phyloP scores from a whole-genome alignment of 179 eudicot species.

The Vitellaria paradoxa region DNA sequence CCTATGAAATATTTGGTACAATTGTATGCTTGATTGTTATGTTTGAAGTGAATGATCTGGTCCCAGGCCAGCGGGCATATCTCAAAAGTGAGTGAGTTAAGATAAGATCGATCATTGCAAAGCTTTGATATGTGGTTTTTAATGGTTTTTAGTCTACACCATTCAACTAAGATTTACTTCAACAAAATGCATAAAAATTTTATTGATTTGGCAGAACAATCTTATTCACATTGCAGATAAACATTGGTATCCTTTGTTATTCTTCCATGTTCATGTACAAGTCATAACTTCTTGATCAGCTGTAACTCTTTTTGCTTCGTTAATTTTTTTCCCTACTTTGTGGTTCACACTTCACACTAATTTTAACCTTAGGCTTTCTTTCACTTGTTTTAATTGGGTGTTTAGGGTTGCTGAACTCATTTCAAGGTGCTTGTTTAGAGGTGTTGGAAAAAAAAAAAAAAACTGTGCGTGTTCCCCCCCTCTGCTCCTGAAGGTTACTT shows the following conservation, averaged over 20 bases:
- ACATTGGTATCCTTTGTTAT: neutral
- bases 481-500: no score
- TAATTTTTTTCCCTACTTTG: no score
- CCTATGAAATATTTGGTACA: neutral
- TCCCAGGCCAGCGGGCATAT: neutral
- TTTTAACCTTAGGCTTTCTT: no score
- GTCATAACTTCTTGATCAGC: neutral
- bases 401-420: neutral
- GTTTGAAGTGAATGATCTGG: no score
- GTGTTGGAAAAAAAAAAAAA: neutral
- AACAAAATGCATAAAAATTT: neutral
- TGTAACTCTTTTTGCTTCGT: no score
- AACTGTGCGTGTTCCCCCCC: no score
- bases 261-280: neutral
- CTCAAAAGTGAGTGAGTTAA: neutral
- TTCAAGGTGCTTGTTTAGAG: neutral
- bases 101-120: neutral
- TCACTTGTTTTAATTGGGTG: neutral
- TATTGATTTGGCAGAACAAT: neutral
- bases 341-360: no score
- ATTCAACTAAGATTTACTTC: neutral
- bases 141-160: no score
- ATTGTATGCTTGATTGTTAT: neutral
- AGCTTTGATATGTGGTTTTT: neutral
- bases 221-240: neutral